A percentile compares a stretch with the other conserved stretches of the same genome.
Evolutionary conservation across 768 basidiomycete species (phyloP).

Genomic region (Suillus brevipes): DNA sequence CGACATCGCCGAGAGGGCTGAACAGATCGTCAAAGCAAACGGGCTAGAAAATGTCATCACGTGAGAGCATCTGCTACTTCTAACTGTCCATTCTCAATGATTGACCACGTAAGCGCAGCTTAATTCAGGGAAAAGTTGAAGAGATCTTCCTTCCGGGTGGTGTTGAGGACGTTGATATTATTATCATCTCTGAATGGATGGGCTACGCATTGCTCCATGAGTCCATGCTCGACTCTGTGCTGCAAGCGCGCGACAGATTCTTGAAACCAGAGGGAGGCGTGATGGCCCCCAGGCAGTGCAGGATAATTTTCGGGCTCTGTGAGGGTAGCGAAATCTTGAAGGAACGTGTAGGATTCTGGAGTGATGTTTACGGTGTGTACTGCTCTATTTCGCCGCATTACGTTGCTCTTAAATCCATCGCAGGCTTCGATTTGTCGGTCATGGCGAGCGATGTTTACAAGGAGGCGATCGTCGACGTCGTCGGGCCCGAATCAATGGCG

Average conservation of each 20-base stretch:
- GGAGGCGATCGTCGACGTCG: conserved; percentile 84
- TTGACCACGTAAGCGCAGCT: conserved; percentile 38
- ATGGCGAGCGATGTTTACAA: conserved; percentile 78
- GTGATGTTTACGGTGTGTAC: conserved; percentile 79
- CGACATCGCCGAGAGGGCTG: conserved; percentile 74
- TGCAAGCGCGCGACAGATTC: conserved; percentile 86
- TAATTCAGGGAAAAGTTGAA: conserved; percentile 90
- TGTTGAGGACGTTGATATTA: conserved; percentile 80
- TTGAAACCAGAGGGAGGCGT: conserved; percentile 67
- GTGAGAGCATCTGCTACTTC: conserved; percentile 24
- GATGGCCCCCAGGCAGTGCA: conserved; percentile 89
- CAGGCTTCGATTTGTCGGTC: conserved; percentile 84
- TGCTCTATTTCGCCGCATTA: not conserved
- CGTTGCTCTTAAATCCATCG: not conserved
- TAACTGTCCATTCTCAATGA: not conserved
- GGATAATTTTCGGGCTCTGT: conserved; percentile 82
- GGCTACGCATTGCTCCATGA: conserved; percentile 90
- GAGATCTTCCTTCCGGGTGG: conserved; percentile 75
- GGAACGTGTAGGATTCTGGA: conserved; percentile 89
- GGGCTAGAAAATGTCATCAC: conserved; percentile 72
- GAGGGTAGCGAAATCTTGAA: conserved; percentile 74
- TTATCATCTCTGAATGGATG: conserved; percentile 99
- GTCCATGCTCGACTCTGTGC: conserved; percentile 95
- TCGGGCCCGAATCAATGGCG: conserved; percentile 61
- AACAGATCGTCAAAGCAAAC: conserved; percentile 77